Conservation (phyloP, 148 eudicot genomes). For the Rhododendron mucronatum region DNA sequence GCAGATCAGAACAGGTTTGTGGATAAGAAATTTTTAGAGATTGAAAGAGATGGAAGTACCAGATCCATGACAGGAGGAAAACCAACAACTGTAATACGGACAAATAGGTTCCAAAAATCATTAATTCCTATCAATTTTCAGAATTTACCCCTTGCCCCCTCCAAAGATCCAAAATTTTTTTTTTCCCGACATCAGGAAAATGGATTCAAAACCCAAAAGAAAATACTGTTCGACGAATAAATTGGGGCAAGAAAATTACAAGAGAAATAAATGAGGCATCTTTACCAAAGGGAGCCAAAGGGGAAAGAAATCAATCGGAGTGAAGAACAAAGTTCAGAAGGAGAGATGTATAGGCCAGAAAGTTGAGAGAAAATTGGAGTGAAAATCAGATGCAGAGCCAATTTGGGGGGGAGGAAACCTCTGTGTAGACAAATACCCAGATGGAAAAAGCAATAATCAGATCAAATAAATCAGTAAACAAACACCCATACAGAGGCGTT, state of each 20-base stretch:
- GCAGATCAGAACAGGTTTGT: neutral
- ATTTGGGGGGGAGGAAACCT: neutral
- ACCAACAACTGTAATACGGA: neutral
- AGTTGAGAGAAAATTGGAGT: neutral
- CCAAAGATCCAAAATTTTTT: neutral
- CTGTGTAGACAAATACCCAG: neutral
- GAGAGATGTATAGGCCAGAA: neutral
- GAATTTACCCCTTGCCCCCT: neutral
- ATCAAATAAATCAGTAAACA: neutral
- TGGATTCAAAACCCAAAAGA: neutral
- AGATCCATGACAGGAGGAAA: neutral
- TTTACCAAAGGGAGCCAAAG: neutral
- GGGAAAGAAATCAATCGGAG: neutral
- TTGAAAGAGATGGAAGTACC: conserved; percentile 9
- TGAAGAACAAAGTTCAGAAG: neutral
- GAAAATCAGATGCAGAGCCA: neutral
- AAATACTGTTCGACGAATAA: neutral
- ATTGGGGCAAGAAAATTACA: neutral
- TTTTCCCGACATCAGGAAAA: neutral
- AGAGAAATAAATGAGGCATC: neutral
- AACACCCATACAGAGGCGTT: neutral
- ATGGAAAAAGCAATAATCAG: neutral
- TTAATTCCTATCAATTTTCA: neutral
- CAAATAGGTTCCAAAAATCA: conserved; percentile 1
- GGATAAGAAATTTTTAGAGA: conserved; percentile 1